phyloP scores from a whole-genome alignment of 2,329 filamentous ascomycete genomes.

The Penicillium sp. region DNA sequence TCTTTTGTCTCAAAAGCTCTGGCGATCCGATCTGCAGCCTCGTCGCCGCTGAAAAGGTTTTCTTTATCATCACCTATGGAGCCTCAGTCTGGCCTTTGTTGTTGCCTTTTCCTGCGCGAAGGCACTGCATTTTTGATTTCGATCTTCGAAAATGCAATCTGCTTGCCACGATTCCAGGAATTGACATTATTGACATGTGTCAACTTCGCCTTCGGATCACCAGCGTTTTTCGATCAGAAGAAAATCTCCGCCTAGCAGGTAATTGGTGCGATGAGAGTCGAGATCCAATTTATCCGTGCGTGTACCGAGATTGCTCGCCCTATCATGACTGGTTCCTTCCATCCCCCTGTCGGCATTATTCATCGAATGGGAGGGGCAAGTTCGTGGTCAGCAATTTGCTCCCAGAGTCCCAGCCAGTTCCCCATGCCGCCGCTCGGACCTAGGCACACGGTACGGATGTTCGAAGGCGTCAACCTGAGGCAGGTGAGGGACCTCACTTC shows the following conservation, averaged over 20 bases:
- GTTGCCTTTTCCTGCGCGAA: neutral
- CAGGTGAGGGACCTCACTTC: neutral
- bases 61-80: neutral
- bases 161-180: neutral
- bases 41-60: conserved; percentile 3
- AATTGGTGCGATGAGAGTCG: conserved; percentile 18
- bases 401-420: neutral
- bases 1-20: conserved; percentile 15
- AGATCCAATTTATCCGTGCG: conserved; percentile 19
- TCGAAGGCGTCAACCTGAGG: neutral
- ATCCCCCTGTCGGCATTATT: conserved; percentile 13
- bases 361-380: conserved; percentile 9
- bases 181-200: conserved; percentile 6
- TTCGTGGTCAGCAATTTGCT: neutral
- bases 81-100: neutral
- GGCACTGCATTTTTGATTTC: neutral
- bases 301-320: conserved; percentile 13
- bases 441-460: conserved; percentile 16
- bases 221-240: conserved; percentile 1
- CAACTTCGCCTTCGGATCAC: neutral
- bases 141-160: neutral
- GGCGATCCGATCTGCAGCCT: conserved; percentile 27
- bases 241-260: conserved; percentile 11
- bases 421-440: conserved; percentile 16
- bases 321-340: conserved; percentile 4